Percentiles rank a stretch among this genome's conserved stretches.
phyloP scores from a whole-genome alignment of 2,329 filamentous ascomycete genomes.

The Fusarium nodosum region DNA sequence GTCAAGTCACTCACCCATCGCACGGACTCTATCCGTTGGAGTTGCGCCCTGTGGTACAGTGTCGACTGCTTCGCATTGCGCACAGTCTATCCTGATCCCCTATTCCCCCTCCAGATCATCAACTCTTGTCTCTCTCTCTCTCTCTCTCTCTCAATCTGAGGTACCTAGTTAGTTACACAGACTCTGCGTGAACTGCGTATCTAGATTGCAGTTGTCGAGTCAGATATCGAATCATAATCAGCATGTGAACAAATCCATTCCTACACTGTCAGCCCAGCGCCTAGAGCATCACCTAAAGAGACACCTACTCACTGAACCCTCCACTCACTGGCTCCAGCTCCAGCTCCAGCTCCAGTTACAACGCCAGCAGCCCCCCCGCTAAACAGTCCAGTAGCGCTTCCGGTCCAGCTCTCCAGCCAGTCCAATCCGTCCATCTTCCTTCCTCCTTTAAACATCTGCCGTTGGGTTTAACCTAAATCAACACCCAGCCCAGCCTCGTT shows the following conservation, averaged over 20 bases:
- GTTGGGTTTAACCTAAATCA: slow-evolving; percentile 40
- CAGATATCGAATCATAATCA: slow-evolving; percentile 13
- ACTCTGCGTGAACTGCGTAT: background rate
- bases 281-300: slow-evolving; percentile 36
- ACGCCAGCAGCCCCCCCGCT: slow-evolving; percentile 3
- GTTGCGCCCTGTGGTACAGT: slow-evolving; percentile 30
- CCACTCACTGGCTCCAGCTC: slow-evolving; percentile 25
- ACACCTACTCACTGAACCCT: slow-evolving; percentile 13
- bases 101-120: slow-evolving; percentile 31
- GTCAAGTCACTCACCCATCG: slow-evolving; percentile 15
- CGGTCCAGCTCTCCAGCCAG: slow-evolving; percentile 13
- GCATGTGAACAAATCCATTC: background rate
- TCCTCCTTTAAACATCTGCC: slow-evolving; percentile 44
- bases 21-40: slow-evolving; percentile 34
- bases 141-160: background rate
- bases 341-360: slow-evolving; percentile 21
- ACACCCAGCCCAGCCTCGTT: slow-evolving; percentile 39
- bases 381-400: slow-evolving; percentile 10
- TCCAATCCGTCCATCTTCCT: slow-evolving; percentile 17
- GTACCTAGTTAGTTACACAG: background rate
- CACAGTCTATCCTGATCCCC: slow-evolving; percentile 38
- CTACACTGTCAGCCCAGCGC: slow-evolving; percentile 25
- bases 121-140: background rate
- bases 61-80: slow-evolving; percentile 13
- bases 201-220: background rate